These are phyloP conservation scores for Euphrasia confusa DNA, from an alignment of 257 asterid species.

Conservation along the genomic window DNA sequence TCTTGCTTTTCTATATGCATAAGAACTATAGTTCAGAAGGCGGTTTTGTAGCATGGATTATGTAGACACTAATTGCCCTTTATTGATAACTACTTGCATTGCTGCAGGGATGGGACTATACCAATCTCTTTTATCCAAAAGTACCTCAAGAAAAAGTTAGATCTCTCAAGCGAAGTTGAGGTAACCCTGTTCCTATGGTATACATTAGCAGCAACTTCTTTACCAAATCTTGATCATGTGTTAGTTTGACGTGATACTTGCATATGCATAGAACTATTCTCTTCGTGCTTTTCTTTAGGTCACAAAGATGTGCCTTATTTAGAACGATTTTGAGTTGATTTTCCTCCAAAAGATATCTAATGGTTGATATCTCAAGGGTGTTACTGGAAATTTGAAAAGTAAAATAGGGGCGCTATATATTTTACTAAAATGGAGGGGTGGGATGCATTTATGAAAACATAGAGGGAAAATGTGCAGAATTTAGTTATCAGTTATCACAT, in stretches of 20 bases:
- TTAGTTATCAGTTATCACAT: too few relatives aligned
- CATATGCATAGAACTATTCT: background rate
- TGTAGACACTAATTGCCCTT: conserved; percentile 1
- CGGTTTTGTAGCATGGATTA: conserved; percentile 5
- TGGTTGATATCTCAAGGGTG: too few relatives aligned
- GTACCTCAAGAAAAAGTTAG: conserved; percentile 47
- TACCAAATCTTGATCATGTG: too few relatives aligned
- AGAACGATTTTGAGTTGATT: too few relatives aligned
- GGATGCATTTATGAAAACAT: too few relatives aligned
- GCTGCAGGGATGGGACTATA: conserved; percentile 68
- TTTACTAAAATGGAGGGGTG: too few relatives aligned
- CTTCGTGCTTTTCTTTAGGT: background rate
- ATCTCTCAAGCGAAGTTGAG: conserved; percentile 47
- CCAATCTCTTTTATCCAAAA: conserved; percentile 54
- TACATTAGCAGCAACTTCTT: conserved; percentile 7
- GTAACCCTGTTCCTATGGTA: conserved; percentile 29
- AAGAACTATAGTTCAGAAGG: conserved; percentile 13
- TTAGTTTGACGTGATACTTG: too few relatives aligned
- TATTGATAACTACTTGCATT: background rate
- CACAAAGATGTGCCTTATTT: too few relatives aligned
- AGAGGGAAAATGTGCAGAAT: too few relatives aligned
- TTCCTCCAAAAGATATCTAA: too few relatives aligned
- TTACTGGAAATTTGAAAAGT: too few relatives aligned
- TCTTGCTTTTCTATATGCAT: background rate
- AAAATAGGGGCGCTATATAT: too few relatives aligned